These are phyloP conservation scores for Pseudoneurospora amorphoporcata DNA, from an alignment of 495 filamentous ascomycete species.

Conservation along the genomic window DNA sequence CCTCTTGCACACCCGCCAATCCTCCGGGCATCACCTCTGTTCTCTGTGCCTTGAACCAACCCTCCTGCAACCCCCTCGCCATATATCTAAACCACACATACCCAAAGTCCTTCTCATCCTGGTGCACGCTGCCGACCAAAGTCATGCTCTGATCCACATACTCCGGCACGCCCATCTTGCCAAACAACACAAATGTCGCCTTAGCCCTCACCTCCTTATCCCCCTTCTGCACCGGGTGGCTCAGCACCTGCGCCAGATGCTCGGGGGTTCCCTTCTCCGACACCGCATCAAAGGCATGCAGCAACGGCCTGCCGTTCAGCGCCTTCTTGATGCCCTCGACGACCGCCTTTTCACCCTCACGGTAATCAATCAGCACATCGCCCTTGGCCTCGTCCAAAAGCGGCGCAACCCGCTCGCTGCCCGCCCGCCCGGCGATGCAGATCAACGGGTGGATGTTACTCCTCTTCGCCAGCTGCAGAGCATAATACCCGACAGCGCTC, in stretches of 20 bases:
- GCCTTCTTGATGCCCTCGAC: constrained; percentile 41
- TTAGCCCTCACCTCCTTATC: constrained; percentile 9
- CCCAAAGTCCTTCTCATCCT: constrained; percentile 45
- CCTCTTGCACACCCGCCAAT: constrained; percentile 46
- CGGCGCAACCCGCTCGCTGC: constrained; percentile 40
- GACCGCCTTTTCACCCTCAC: constrained; percentile 45
- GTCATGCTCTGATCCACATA: constrained; percentile 25
- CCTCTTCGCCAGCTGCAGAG: constrained; percentile 53
- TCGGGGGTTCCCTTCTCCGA: constrained; percentile 38
- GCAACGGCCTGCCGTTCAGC: constrained; percentile 17
- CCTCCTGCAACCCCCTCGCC: constrained; percentile 41
- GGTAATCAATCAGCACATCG: constrained; percentile 64
- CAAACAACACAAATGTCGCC: constrained; percentile 46
- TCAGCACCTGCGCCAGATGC: constrained; percentile 38
- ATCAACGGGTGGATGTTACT: constrained; percentile 70
- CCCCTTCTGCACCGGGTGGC: constrained; percentile 23
- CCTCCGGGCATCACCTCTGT: constrained; percentile 51
- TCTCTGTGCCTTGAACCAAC: constrained; percentile 53
- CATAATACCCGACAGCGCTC: constrained; percentile 57
- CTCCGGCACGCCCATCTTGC: constrained; percentile 23
- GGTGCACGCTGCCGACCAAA: constrained; percentile 42
- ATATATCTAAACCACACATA: constrained; percentile 46
- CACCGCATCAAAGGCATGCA: constrained; percentile 52
- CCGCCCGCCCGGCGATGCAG: constrained; percentile 51
- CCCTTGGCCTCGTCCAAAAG: constrained; percentile 55